Evolutionary conservation across 2,329 filamentous ascomycete species (phyloP), one percentile per base, ranked within the genome.

Genomic region (Thelonectria olida): DNA sequence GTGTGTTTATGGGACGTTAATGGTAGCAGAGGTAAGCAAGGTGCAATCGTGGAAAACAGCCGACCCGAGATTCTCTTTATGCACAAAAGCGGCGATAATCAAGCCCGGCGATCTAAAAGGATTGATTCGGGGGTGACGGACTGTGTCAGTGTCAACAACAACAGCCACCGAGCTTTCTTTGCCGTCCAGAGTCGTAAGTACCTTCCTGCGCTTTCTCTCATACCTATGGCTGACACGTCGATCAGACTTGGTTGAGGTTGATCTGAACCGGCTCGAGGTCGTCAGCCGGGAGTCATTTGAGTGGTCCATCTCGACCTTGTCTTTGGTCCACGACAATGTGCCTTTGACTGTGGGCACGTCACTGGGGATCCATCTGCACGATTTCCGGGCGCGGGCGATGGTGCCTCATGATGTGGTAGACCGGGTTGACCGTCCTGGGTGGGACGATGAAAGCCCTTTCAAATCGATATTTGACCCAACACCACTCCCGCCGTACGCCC

Each of bases 321-420:
- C 94, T 0, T 84, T 90, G 50, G 84, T 89, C 42, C 79, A 87
- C 67, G 80, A 88, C 49, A 83, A 84, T 0, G 84, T 90, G 1
- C 93, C 94, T 1, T 77, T 98, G 36, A 96, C 93, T 0, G 87
- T 98, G 13, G 95, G 93, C 20, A 97, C 93, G 1, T 91, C 90
- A 51, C 82, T 89, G 61, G 92, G 92, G 1, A 82, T 98, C 1
- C 91, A 97, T 73, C 85, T 97, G 5, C 88, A 96, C 73, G 95
- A 98, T 74, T 86, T 90, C 23, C 85, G 93, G 48, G 81, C 76
- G 13, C 74, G 78, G 36, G 71, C 72, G 15, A 69, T 70, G 13
- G 69, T 69, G 9, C 68, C 70, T 22, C 69, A 69, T 15, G 77
- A 81, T 47, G 67, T 62, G 7, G 69, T 68, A 15, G 81, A 82